A percentile compares a stretch with the other conserved stretches of the same genome.
phyloP scores from a whole-genome alignment of 1,284 basidiomycete genomes.

The Phlebopus sp. region DNA sequence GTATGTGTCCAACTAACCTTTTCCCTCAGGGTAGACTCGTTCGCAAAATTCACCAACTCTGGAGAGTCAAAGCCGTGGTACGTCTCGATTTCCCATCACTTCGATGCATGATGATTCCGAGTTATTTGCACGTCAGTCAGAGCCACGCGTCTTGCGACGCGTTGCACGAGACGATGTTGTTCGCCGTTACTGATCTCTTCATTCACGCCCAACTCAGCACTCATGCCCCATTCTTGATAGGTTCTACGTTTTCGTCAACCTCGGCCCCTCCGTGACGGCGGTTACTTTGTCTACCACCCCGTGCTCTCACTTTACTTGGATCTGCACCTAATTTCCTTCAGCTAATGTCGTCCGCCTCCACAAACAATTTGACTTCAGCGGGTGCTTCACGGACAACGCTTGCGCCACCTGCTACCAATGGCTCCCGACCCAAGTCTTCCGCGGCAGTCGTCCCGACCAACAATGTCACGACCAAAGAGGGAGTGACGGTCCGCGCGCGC shows the following conservation, averaged over 20 bases:
- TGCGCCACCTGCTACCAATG: conserved; percentile 38
- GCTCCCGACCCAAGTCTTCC: conserved; percentile 36
- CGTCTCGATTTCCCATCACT: conserved; percentile 13
- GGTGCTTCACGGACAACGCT: conserved; percentile 26
- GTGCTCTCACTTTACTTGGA: conserved; percentile 2
- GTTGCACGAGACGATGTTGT: conserved; percentile 38
- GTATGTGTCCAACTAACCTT: too few relatives aligned
- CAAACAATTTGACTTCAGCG: conserved; percentile 31
- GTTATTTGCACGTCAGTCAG: conserved; percentile 58
- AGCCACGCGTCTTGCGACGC: conserved; percentile 26
- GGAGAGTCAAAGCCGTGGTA: conserved; percentile 9
- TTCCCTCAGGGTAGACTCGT: too few relatives aligned
- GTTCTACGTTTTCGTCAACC: not conserved
- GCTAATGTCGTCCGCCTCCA: conserved; percentile 24
- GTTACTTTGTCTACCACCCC: not conserved
- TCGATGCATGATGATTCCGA: conserved; percentile 32
- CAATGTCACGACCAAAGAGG: conserved; percentile 71
- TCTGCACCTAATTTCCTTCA: conserved; percentile 16
- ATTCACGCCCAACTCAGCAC: not conserved
- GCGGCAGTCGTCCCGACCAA: conserved; percentile 69
- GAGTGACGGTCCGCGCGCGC: conserved; percentile 69
- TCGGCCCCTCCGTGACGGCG: not conserved
- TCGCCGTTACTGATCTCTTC: conserved; percentile 34
- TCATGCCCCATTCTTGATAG: conserved; percentile 11
- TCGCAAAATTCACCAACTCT: too few relatives aligned